Evolutionary conservation across 306 rosid genomes (phyloP), one percentile per base, ranked within the genome.

Genomic region (Coriaria nepalensis): DNA sequence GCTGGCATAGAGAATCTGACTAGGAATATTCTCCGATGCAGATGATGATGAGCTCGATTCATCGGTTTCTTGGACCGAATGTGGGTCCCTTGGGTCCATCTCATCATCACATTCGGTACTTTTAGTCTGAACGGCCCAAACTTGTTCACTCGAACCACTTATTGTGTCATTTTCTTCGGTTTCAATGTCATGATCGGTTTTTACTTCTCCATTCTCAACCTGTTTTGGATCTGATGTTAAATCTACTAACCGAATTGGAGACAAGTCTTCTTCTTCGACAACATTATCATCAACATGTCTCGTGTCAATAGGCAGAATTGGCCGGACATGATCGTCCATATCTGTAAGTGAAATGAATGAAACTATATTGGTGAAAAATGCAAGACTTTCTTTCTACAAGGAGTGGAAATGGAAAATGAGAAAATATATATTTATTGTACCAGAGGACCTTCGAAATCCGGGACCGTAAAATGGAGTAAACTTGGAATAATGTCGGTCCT

Each of bases 241-340:
- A 6, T 52, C 70, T 43, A 2, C 40, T 6, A 32, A n/a, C 60
- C 59, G 61, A 43, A 33, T 60, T 2, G 40, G 33, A 63, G 47
- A 15, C 46, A 36, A 43, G 13, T 49, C 6, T 52, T 40, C 60
- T 14, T 13, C 61, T 51, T 63, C 73, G 32, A 37, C 35, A n/a
- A 33, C 46, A 15, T 42, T 43, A n/a, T n/a, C n/a, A n/a, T n/a
- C n/a, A n/a, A n/a, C n/a, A n/a, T n/a, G n/a, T n/a, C n/a, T n/a
- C n/a, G n/a, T n/a, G n/a, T n/a, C n/a, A n/a, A n/a, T n/a, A n/a
- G n/a, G n/a, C n/a, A n/a, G n/a, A 38, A 73, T 71, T 44, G 73
- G 59, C 73, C 59, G 41, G n/a, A 81, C 83, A 60, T 76, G 86
- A 15, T 68, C 62, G 52, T 86, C 93, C 45, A 55, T 72, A 34